Evolutionary conservation across 1,284 basidiomycete species (phyloP).

Genomic region (Naganishia albida): DNA sequence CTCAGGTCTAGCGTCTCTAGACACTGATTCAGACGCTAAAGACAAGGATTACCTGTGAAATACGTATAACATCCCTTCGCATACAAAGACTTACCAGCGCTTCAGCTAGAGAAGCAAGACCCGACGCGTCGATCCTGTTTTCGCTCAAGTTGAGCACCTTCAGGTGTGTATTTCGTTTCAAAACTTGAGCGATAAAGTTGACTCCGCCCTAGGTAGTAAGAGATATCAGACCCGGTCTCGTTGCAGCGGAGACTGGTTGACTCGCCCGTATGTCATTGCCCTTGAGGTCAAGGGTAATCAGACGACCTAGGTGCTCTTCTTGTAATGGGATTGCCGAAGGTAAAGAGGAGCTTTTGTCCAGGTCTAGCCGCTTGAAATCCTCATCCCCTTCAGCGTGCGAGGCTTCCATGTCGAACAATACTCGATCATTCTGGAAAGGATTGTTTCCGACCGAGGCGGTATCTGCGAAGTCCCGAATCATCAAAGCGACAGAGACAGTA

Average conservation of each 20-base stretch:
- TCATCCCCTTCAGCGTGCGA: background rate
- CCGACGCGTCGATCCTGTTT: conserved; percentile 83
- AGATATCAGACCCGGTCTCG: background rate
- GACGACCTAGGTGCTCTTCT: conserved; percentile 75
- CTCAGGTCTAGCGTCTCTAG: conserved; percentile 92
- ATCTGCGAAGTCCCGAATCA: conserved; percentile 93
- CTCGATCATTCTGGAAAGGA: conserved; percentile 5
- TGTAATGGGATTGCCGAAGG: conserved; percentile 53
- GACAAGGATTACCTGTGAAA: background rate
- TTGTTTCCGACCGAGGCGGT: conserved; percentile 54
- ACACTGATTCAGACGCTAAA: conserved; percentile 81
- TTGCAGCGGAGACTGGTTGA: conserved; percentile 31
- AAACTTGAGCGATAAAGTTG: conserved; percentile 85
- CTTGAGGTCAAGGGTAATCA: conserved; percentile 86
- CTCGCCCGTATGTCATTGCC: conserved; percentile 85
- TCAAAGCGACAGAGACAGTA: conserved; percentile 85
- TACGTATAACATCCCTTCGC: conserved; percentile 19
- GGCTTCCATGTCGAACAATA: background rate
- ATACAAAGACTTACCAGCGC: conserved; percentile 65
- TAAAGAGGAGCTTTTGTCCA: background rate
- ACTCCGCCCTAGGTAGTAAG: conserved; percentile 65
- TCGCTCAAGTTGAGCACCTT: conserved; percentile 92
- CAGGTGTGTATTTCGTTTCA: conserved; percentile 92
- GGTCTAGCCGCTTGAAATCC: too few relatives aligned
- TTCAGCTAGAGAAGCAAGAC: conserved; percentile 80